A percentile compares a stretch with the other conserved stretches of the same genome.
phyloP scores from a whole-genome alignment of 108 stramenopile genomes.

The Epithemia pelagica region DNA sequence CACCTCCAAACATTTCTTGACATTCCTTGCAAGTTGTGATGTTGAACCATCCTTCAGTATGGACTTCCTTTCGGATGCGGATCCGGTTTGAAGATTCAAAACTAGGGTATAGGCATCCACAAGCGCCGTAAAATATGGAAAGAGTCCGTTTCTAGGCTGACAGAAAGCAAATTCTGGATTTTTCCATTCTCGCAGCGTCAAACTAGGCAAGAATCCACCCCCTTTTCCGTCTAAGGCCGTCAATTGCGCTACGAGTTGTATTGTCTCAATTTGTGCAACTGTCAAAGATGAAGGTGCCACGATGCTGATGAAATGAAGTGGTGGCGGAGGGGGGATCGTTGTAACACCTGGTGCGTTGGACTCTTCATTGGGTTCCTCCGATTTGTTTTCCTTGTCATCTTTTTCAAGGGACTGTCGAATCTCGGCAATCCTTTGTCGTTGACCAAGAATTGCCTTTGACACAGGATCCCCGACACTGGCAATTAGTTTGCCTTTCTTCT shows the following conservation, averaged over 20 bases:
- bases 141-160: conserved; percentile 89
- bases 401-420: conserved; percentile 13
- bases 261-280: conserved; percentile 76
- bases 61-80: not conserved
- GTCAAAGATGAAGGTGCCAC: conserved; percentile 72
- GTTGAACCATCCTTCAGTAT: not conserved
- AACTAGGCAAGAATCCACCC: conserved; percentile 73
- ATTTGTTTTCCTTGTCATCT: conserved; percentile 7
- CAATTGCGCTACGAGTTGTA: conserved; percentile 96
- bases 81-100: conserved; percentile 22
- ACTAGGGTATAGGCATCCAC: conserved; percentile 91
- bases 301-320: conserved; percentile 64
- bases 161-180: conserved; percentile 91
- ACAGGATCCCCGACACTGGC: conserved; percentile 71
- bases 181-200: conserved; percentile 77
- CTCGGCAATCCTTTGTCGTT: conserved; percentile 44
- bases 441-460: conserved; percentile 50
- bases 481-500: conserved; percentile 33
- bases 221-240: conserved; percentile 71
- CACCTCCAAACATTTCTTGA: conserved; percentile 37
- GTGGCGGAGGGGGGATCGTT: conserved; percentile 41
- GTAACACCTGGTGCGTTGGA: not conserved
- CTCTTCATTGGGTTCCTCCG: conserved; percentile 12
- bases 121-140: conserved; percentile 92
- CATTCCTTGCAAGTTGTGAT: conserved; percentile 8